These are phyloP conservation scores for Fusarium chaquense DNA, from an alignment of 2,329 filamentous ascomycete genomes.

Conservation along the genomic window DNA sequence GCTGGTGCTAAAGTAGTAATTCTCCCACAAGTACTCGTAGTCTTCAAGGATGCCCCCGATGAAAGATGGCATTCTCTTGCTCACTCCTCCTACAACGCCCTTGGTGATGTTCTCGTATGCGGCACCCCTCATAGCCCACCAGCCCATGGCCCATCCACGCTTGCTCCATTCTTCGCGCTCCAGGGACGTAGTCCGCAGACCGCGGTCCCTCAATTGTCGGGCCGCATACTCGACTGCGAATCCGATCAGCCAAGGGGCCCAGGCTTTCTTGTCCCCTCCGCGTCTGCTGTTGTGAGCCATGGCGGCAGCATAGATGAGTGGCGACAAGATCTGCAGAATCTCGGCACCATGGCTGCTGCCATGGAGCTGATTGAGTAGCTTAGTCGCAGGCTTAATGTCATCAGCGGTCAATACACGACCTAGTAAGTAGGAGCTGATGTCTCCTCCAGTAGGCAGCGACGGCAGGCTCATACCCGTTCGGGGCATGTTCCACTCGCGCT, in stretches of 20 bases:
- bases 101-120: conserved; percentile 95
- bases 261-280: conserved; percentile 75
- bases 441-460: conserved; percentile 80
- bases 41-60: conserved; percentile 90
- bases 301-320: conserved; percentile 85
- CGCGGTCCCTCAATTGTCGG: conserved; percentile 81
- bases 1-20: conserved; percentile 88
- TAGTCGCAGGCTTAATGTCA: conserved; percentile 92
- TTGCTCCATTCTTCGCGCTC: conserved; percentile 92
- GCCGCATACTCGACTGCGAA: conserved; percentile 88
- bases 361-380: conserved; percentile 84
- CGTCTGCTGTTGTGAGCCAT: conserved; percentile 71
- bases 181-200: conserved; percentile 83
- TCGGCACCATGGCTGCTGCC: conserved; percentile 83
- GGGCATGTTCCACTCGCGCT: conserved; percentile 89
- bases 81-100: conserved; percentile 77
- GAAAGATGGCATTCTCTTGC: conserved; percentile 81
- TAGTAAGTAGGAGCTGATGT: conserved; percentile 88
- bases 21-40: conserved; percentile 98
- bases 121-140: conserved; percentile 97
- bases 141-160: conserved; percentile 89
- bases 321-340: conserved; percentile 89
- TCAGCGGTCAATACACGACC: conserved; percentile 93
- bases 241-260: conserved; percentile 92
- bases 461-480: conserved; percentile 89